Percentiles rank a stretch among this genome's conserved stretches.
Conservation (phyloP, 2,329 filamentous ascomycete species). For the Domatiomyces catenatus region DNA sequence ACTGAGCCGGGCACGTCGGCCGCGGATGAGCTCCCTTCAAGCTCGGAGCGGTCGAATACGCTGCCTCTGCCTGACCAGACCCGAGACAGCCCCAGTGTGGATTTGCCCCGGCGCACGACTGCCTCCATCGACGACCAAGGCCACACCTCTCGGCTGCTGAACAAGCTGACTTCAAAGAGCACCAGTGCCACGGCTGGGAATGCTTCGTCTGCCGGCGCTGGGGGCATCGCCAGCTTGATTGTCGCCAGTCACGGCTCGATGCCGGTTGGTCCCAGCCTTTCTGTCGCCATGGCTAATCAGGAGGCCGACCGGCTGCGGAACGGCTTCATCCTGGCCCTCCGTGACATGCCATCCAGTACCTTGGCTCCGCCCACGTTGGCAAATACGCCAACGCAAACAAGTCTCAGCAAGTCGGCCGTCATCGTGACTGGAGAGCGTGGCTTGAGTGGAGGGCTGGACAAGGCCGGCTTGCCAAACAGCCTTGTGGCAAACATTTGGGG, state of each 20-base stretch:
- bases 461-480: slow-evolving; percentile 61
- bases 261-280: slow-evolving; percentile 41
- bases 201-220: slow-evolving; percentile 26
- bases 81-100: slow-evolving; percentile 51
- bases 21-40: slow-evolving; percentile 39
- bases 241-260: slow-evolving; percentile 69
- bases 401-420: slow-evolving; percentile 72
- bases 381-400: slow-evolving; percentile 68
- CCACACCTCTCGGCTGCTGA: slow-evolving; percentile 76
- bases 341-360: slow-evolving; percentile 42
- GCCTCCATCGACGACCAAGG: slow-evolving; percentile 50
- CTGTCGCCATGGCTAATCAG: slow-evolving; percentile 22
- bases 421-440: slow-evolving; percentile 63
- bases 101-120: slow-evolving; percentile 44
- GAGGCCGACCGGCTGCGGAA: slow-evolving; percentile 24
- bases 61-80: slow-evolving; percentile 50
- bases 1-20: slow-evolving; percentile 32
- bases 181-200: slow-evolving; percentile 24
- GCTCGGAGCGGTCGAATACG: slow-evolving; percentile 46
- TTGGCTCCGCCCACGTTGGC: slow-evolving; percentile 72
- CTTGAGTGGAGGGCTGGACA: slow-evolving; percentile 46
- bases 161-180: slow-evolving; percentile 55
- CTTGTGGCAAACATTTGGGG: slow-evolving; percentile 92
- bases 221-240: slow-evolving; percentile 70
- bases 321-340: slow-evolving; percentile 19